A percentile compares a stretch with the other conserved stretches of the same genome.
These are phyloP conservation scores for Apostasia shenzhenica DNA, from an alignment of 106 monocot species.

Conservation along the genomic window DNA sequence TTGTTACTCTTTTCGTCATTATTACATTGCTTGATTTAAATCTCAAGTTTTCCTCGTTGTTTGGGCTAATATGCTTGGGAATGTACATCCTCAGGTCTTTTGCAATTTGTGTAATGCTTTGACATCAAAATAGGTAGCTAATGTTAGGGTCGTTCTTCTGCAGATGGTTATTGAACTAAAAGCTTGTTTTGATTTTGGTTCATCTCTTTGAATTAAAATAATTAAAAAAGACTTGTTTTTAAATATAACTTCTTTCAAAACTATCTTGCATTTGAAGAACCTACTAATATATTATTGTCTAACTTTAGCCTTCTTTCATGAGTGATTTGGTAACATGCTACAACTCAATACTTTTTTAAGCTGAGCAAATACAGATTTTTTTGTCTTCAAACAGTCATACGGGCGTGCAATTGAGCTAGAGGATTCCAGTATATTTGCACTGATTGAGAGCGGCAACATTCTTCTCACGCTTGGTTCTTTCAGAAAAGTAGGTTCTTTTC, in stretches of 20 bases:
- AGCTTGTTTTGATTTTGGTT: neutral
- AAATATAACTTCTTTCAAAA: neutral
- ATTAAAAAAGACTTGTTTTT: neutral
- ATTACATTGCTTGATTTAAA: no score
- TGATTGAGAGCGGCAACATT: conserved; percentile 88
- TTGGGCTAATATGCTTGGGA: no score
- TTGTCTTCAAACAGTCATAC: conserved; percentile 56
- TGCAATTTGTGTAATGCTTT: no score
- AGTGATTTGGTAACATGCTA: neutral
- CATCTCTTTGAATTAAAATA: neutral
- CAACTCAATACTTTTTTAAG: neutral
- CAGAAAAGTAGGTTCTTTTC: conserved; percentile 47
- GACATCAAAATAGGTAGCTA: neutral
- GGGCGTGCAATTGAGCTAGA: conserved; percentile 83
- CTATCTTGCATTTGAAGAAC: neutral
- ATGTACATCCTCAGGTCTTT: no score
- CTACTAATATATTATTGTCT: neutral
- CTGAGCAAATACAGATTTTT: neutral
- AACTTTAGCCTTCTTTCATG: neutral
- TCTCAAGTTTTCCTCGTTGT: no score
- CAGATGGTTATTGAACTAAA: neutral
- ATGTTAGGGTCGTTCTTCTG: neutral
- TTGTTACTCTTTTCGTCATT: no score
- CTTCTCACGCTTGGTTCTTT: conserved; percentile 84
- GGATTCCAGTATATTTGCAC: conserved; percentile 55